These are phyloP conservation scores for Termitomyces sp. DNA, from an alignment of 1,284 basidiomycete genomes.

Conservation along the genomic window DNA sequence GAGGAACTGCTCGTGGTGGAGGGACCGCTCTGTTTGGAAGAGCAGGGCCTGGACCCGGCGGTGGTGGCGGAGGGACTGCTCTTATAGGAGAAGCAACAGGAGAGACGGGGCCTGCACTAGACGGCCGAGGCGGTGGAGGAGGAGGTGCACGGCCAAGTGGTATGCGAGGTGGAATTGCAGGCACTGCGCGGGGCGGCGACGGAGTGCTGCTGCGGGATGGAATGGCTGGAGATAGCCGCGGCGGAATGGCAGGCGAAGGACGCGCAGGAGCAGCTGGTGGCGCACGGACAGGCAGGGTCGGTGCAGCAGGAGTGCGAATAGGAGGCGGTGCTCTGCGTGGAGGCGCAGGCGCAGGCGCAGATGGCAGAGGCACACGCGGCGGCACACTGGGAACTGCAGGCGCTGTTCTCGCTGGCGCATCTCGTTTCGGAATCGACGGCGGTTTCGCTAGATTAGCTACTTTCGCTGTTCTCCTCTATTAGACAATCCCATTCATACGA, in stretches of 20 bases:
- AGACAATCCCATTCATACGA: slow-evolving; percentile 8
- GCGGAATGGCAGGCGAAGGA: slow-evolving; percentile 21
- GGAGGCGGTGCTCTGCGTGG: slow-evolving; percentile 37
- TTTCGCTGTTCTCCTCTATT: slow-evolving; percentile 45
- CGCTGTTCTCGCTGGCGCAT: slow-evolving; percentile 25
- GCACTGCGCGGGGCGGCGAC: slow-evolving; percentile 25
- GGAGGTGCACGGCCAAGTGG: slow-evolving; percentile 25
- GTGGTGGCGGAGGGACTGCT: background rate
- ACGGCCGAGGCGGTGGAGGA: slow-evolving; percentile 23
- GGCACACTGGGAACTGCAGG: background rate
- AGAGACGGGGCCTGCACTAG: background rate
- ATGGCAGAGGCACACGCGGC: slow-evolving; percentile 20
- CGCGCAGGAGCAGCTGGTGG: slow-evolving; percentile 15
- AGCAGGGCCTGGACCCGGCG: too few species aligned
- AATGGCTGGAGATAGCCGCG: slow-evolving; percentile 26
- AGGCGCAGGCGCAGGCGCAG: slow-evolving; percentile 25
- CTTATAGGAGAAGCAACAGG: too few species aligned
- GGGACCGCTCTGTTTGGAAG: too few species aligned
- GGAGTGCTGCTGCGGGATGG: slow-evolving; percentile 35
- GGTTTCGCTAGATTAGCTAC: slow-evolving; percentile 59
- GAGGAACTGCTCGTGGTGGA: too few species aligned
- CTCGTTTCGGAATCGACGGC: slow-evolving; percentile 59
- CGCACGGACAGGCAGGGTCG: slow-evolving; percentile 19
- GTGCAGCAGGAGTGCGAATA: slow-evolving; percentile 29
- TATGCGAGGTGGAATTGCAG: slow-evolving; percentile 33